Conservation (phyloP, 2,329 filamentous ascomycete genomes). For the Neofusicoccum ribis region DNA sequence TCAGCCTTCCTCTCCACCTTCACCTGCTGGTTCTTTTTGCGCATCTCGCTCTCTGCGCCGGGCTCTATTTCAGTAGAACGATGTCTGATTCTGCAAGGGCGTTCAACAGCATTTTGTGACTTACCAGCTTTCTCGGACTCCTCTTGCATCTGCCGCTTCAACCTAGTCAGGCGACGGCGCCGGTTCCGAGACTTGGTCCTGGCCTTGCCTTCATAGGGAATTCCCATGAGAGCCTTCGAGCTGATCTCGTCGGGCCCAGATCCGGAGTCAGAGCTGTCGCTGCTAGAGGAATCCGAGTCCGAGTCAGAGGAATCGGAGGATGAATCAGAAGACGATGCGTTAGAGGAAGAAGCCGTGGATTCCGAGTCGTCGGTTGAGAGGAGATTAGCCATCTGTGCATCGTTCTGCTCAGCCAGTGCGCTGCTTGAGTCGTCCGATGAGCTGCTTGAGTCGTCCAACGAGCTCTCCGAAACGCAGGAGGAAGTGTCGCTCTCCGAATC, state of each 20-base stretch:
- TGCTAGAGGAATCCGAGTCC: slow-evolving; percentile 21
- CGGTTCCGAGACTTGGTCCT: slow-evolving; percentile 51
- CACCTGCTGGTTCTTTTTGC: not conserved
- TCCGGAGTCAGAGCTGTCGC: slow-evolving; percentile 41
- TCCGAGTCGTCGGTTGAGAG: slow-evolving; percentile 25
- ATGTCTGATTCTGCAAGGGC: too few relatives aligned
- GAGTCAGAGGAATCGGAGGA: slow-evolving; percentile 15
- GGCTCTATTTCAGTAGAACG: too few relatives aligned
- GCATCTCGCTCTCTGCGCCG: not conserved
- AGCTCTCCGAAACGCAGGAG: not conserved
- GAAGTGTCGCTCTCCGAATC: slow-evolving; percentile 16
- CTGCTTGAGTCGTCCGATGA: not conserved
- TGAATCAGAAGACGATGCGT: slow-evolving; percentile 45
- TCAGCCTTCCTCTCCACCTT: not conserved
- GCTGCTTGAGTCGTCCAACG: not conserved
- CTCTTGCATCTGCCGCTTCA: not conserved
- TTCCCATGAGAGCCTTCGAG: slow-evolving; percentile 20
- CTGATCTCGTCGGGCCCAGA: slow-evolving; percentile 49
- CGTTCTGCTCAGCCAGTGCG: not conserved
- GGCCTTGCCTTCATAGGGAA: slow-evolving; percentile 24
- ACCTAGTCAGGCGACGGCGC: not conserved
- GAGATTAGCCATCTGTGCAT: not conserved
- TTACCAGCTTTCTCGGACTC: not conserved
- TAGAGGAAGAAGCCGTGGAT: slow-evolving; percentile 36
- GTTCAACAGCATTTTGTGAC: not conserved